A percentile compares a stretch with the other conserved stretches of the same genome.
phyloP scores from a whole-genome alignment of 257 asterid species.

The Solanum virginianum region DNA sequence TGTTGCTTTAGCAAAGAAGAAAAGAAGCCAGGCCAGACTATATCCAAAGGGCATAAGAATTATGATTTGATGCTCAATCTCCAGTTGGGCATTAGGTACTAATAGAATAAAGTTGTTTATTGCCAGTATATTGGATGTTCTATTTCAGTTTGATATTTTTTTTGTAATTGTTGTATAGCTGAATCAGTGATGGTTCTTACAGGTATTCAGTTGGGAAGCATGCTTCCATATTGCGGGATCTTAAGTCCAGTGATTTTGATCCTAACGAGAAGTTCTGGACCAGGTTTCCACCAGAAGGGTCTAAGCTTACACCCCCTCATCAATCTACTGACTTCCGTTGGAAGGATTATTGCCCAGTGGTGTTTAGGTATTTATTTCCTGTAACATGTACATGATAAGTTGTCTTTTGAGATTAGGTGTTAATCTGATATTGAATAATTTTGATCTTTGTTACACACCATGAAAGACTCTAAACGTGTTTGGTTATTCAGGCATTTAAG shows the following conservation, averaged over 20 bases:
- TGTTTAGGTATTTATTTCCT: conserved; percentile 36
- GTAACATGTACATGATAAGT: not conserved
- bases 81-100: conserved; percentile 89
- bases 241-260: conserved; percentile 47
- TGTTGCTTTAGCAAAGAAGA: conserved; percentile 48
- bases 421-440: not conserved
- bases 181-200: not conserved
- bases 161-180: not conserved
- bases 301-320: conserved; percentile 60
- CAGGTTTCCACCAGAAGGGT: conserved; percentile 48
- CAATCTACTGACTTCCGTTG: conserved; percentile 58
- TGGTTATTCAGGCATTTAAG: conserved; percentile 57
- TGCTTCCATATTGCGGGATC: conserved; percentile 29
- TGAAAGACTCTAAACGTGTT: not conserved
- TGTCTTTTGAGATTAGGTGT: not conserved
- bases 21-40: conserved; percentile 83
- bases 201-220: conserved; percentile 62
- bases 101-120: not conserved
- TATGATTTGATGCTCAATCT: conserved; percentile 95
- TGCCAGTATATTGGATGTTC: not conserved
- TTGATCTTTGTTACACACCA: not conserved
- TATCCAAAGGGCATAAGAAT: conserved; percentile 88
- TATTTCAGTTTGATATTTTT: not conserved
- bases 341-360: conserved; percentile 71
- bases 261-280: conserved; percentile 63